phyloP scores from a whole-genome alignment of 2,329 filamentous ascomycete genomes.

The Penicillium rolfsii region DNA sequence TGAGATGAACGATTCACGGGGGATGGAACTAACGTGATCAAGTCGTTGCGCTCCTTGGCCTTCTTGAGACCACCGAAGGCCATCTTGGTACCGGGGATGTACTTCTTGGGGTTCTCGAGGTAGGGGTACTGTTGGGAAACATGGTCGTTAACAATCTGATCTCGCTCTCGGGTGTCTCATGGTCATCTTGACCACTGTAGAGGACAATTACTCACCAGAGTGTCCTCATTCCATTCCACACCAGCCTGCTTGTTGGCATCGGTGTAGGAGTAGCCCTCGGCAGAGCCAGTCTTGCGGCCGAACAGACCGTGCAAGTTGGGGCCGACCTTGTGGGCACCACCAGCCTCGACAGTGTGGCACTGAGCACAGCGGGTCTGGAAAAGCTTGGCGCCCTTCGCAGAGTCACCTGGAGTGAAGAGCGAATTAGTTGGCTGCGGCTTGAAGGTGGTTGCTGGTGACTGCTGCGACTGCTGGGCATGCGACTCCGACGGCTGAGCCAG shows the following conservation, averaged over 20 bases:
- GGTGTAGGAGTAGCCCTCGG: conserved; percentile 94
- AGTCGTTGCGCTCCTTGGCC: conserved; percentile 97
- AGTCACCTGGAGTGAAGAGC: conserved; percentile 66
- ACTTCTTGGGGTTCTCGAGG: conserved; percentile 99
- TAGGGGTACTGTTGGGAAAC: conserved; percentile 73
- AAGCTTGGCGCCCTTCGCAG: conserved; percentile 95
- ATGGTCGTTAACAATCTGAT: conserved; percentile 21
- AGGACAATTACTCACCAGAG: conserved; percentile 66
- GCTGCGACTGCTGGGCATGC: background rate
- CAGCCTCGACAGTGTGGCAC: conserved; percentile 94
- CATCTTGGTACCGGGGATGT: conserved; percentile 99
- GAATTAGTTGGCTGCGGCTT: conserved; percentile 32
- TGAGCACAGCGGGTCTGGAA: conserved; percentile 98
- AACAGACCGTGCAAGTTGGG: conserved; percentile 97
- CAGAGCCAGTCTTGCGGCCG: conserved; percentile 89
- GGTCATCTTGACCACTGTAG: background rate
- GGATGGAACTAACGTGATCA: conserved; percentile 78
- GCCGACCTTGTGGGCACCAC: conserved; percentile 96
- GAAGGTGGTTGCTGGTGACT: background rate
- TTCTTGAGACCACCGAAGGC: conserved; percentile 99
- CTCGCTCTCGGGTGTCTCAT: background rate
- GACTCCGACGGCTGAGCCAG: background rate
- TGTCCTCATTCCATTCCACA: conserved; percentile 81
- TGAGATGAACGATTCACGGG: background rate
- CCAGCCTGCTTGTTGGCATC: conserved; percentile 99